Conservation (phyloP, 331 rosid genomes). For the Malus hybrid region DNA sequence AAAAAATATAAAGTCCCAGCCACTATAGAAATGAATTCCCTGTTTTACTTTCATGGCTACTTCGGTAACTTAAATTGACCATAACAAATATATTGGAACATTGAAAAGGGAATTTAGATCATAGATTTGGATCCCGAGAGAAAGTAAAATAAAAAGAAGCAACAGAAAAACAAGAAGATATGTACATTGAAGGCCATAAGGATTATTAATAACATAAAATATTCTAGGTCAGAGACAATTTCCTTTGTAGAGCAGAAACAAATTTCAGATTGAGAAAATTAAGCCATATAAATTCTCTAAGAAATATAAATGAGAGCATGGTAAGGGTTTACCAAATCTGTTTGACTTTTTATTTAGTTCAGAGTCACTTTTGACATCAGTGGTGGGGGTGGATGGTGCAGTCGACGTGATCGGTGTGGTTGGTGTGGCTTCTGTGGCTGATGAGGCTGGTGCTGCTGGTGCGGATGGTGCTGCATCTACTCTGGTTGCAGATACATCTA, state of each 20-base stretch:
- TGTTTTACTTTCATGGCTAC: not conserved
- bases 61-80: not conserved
- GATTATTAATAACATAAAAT: not conserved
- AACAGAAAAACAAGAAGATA: not conserved
- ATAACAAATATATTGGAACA: not conserved
- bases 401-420: not conserved
- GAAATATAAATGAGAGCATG: not conserved
- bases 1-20: not conserved
- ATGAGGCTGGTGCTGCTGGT: constrained; percentile 26
- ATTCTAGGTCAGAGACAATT: not conserved
- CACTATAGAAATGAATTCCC: not conserved
- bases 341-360: constrained; percentile 44
- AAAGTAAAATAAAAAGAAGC: not conserved
- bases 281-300: not conserved
- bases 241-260: not conserved
- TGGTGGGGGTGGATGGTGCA: not conserved
- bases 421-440: constrained; percentile 37
- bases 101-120: not conserved
- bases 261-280: not conserved
- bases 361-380: constrained; percentile 32
- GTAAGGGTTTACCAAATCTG: constrained; percentile 45
- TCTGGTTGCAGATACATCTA: constrained; percentile 61
- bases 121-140: not conserved
- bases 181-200: not conserved
- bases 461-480: constrained; percentile 43